These are phyloP conservation scores for Mortierella sp. DNA, from an alignment of 371 early-diverging fungal genomes.

Conservation along the genomic window DNA sequence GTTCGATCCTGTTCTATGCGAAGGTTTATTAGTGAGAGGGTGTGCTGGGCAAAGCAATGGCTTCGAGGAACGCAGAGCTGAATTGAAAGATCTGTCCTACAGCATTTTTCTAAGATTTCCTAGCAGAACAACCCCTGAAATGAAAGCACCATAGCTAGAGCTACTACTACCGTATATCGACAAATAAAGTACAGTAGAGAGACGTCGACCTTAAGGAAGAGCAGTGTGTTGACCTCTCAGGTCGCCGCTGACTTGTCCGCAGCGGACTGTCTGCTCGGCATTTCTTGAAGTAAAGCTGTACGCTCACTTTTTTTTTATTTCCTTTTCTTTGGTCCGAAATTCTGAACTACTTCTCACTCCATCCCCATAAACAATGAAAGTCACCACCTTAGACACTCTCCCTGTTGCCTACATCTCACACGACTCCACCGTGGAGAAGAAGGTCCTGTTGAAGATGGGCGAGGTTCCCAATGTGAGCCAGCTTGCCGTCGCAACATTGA, in stretches of 20 bases:
- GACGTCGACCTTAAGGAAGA: too few relatives aligned
- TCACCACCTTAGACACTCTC: conserved; percentile 27
- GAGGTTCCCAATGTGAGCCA: conserved; percentile 52
- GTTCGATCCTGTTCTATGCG: background rate
- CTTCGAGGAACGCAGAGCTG: too few relatives aligned
- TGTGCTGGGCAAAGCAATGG: background rate
- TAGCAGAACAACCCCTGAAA: too few relatives aligned
- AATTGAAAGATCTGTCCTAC: too few relatives aligned
- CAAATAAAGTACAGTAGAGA: too few relatives aligned
- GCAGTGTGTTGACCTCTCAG: too few relatives aligned
- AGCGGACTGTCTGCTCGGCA: too few relatives aligned
- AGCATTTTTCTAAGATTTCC: too few relatives aligned
- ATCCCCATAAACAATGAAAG: conserved; percentile 27
- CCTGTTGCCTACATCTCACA: conserved; percentile 52
- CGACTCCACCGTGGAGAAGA: conserved; percentile 47
- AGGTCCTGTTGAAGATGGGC: conserved; percentile 47
- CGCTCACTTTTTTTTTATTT: background rate
- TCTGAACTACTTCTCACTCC: background rate
- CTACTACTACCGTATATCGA: too few relatives aligned
- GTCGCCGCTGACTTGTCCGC: background rate
- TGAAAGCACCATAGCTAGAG: too few relatives aligned
- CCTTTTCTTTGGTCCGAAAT: background rate
- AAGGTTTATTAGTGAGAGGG: background rate
- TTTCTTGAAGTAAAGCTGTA: background rate
- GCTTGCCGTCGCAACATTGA: conserved; percentile 47